Evolutionary conservation across 2,329 filamentous ascomycete species (phyloP).

Genomic region (Chaetomium strumarium): DNA sequence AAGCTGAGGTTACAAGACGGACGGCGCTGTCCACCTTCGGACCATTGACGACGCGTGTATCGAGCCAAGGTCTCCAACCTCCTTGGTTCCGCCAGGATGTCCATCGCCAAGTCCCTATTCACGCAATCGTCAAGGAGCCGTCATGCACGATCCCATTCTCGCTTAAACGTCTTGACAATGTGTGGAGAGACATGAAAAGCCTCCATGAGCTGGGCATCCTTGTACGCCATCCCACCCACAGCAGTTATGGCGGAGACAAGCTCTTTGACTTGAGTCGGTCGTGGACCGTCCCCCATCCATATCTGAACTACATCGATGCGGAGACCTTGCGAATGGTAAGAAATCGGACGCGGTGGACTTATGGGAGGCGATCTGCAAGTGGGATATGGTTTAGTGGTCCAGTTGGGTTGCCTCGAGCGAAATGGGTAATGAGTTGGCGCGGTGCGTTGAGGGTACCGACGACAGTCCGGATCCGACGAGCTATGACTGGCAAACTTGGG

Average conservation of each 20-base stretch:
- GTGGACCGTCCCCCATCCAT: constrained; percentile 7
- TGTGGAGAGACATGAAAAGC: constrained; percentile 7
- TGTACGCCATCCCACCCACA: constrained; percentile 1
- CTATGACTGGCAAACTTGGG: not conserved
- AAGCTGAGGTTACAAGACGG: not conserved
- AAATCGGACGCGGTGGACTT: not conserved
- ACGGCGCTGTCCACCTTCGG: not conserved
- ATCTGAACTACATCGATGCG: not conserved
- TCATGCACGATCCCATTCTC: not conserved
- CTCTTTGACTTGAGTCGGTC: constrained; percentile 13
- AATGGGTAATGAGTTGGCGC: not conserved
- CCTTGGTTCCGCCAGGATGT: not conserved
- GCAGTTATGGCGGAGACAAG: constrained; percentile 9
- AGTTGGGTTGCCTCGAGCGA: not conserved
- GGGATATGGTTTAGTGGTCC: not conserved
- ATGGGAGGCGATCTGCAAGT: not conserved
- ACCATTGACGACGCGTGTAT: not conserved
- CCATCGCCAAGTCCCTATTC: not conserved
- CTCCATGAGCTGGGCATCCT: constrained; percentile 13
- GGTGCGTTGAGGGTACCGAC: not conserved
- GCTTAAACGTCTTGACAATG: not conserved
- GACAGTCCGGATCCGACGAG: not conserved
- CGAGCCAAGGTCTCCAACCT: not conserved
- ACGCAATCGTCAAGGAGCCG: constrained; percentile 7
- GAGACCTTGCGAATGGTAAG: not conserved